Conservation (phyloP, 106 monocot genomes). For the Dendrobium huoshanense region DNA sequence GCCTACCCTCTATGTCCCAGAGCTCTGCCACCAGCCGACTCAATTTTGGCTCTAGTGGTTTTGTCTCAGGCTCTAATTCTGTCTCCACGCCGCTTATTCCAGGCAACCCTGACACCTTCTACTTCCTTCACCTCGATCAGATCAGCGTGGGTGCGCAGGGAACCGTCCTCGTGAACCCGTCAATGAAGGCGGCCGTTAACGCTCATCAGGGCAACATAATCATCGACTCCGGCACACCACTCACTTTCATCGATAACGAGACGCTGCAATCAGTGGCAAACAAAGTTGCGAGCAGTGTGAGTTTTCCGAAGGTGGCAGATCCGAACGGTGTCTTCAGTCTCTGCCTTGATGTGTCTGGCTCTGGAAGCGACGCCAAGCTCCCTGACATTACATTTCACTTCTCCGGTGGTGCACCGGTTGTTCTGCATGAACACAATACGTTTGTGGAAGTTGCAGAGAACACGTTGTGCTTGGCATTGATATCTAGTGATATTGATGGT, state of each 20-base stretch:
- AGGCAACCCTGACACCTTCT: slow-evolving; percentile 2
- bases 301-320: slow-evolving; percentile 1
- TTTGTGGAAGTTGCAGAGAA: background rate
- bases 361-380: background rate
- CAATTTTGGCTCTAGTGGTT: slow-evolving; percentile 17
- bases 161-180: background rate
- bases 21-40: slow-evolving; percentile 14
- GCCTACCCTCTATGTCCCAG: slow-evolving; percentile 27
- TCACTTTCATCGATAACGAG: slow-evolving; percentile 12
- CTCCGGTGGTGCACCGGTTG: slow-evolving; percentile 14
- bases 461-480: slow-evolving; percentile 21
- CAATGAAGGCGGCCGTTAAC: too few species aligned
- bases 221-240: slow-evolving; percentile 36
- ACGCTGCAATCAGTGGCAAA: background rate
- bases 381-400: slow-evolving; percentile 27
- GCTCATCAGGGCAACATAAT: slow-evolving; percentile 12
- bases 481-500: background rate
- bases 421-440: slow-evolving; percentile 8
- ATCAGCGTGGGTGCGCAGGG: slow-evolving; percentile 12
- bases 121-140: slow-evolving; percentile 16
- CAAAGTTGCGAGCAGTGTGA: slow-evolving; percentile 4
- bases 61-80: background rate
- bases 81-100: slow-evolving; percentile 11
- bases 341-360: slow-evolving; percentile 15
- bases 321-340: background rate